Base-by-base conservation (phyloP, 108 stramenopile genomes). In the Pseudonitzschia multiseries region DNA sequence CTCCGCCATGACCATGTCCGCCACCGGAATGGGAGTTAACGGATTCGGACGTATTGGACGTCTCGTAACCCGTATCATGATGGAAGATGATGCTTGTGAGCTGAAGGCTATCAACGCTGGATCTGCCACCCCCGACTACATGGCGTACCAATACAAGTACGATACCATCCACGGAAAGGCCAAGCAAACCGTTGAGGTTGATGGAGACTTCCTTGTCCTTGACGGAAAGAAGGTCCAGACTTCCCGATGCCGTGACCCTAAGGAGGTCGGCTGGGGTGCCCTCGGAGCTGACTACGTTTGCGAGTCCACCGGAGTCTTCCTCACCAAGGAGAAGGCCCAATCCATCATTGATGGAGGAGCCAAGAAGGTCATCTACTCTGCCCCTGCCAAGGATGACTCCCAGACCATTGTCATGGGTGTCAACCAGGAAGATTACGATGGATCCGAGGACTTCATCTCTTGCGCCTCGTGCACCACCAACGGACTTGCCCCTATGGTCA, bases 31-130 rank as follows among this genome's bases (percentile, higher is more conserved):
- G 88, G 95, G 95, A 66, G 87, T 99, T 87, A 99, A 98, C 88
- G 99, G 99, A 73, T 98, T 99, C 86, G 99, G 99, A 81, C 97
- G 99, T 88, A 99, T 99, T 72, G 99, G 99, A 79, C 98, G 98
- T 89, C 96, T 99, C 62, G 97, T 99, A 51, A 97, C 97, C 77
- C 97, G 96, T 77, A 94, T 96, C 85, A 96, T 98, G 84, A 90
- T 96, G 86, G 96, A 96, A 68, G 93, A 97, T 74, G 88, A 91
- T n/a, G 92, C 87, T 65, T 80, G 84, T 79, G 82, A 95, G 57
- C 84, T 98, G 29, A 91, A 87, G 76, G 92, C 83, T 65, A 97
- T 99, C 90, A 99, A 99, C 91, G 96, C 97, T 61, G 98, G 98
- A 81, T 93, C 92, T 64, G 97, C 97, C 83, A 94, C 95, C 76